Percentiles rank a stretch among this genome's conserved stretches.
These are phyloP conservation scores for Neurospora sp. DNA, from an alignment of 495 filamentous ascomycete genomes.

Conservation along the genomic window DNA sequence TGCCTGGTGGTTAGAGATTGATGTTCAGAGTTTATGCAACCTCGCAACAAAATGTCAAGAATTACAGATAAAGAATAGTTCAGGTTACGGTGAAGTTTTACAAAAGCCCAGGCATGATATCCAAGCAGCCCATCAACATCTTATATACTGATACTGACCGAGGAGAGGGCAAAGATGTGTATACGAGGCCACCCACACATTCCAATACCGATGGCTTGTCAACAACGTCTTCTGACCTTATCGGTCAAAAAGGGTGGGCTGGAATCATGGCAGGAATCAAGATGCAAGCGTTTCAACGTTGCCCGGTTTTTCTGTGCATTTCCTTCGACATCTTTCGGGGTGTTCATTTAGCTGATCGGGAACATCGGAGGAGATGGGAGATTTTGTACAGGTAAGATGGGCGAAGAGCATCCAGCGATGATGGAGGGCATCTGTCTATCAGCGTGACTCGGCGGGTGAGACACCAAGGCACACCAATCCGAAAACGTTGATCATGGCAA, in stretches of 20 bases:
- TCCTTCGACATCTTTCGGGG: conserved; percentile 7
- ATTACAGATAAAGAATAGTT: background rate
- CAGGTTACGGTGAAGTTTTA: background rate
- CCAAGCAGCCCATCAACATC: background rate
- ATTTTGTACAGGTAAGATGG: conserved; percentile 7
- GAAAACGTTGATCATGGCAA: conserved; percentile 6
- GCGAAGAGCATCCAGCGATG: conserved; percentile 2
- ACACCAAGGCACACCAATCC: conserved; percentile 22
- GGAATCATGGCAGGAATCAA: conserved; percentile 3
- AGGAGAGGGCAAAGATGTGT: background rate
- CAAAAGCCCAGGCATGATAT: background rate
- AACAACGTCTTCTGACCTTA: conserved; percentile 16
- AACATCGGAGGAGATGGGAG: conserved; percentile 7
- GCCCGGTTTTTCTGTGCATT: background rate
- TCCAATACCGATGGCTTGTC: background rate
- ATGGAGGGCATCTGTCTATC: conserved; percentile 7
- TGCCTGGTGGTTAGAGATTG: background rate
- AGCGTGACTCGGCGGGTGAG: conserved; percentile 24
- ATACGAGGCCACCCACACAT: conserved; percentile 5
- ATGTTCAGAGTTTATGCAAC: background rate
- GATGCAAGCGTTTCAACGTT: background rate
- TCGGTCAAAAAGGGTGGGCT: conserved; percentile 14
- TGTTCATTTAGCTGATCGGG: conserved; percentile 14
- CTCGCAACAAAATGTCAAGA: background rate
- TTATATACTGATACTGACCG: conserved; percentile 3